Evolutionary conservation across 2,329 filamentous ascomycete genomes (phyloP), one percentile per base, ranked within the genome.

Genomic region (Alternaria ethzedia): DNA sequence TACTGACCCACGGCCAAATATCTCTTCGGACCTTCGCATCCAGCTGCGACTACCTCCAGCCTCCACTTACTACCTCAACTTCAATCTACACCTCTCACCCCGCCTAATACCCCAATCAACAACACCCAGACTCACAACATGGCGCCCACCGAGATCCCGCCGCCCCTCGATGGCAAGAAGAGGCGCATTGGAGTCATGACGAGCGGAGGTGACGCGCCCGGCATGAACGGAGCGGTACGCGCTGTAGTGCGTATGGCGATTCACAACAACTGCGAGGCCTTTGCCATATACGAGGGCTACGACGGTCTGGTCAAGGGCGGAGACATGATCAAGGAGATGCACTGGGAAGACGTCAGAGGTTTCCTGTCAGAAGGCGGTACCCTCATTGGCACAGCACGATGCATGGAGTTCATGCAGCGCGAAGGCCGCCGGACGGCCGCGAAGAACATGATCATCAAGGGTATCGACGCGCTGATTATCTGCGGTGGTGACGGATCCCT

Each of bases 391-490:
- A 98, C 96, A 44, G 96, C 96, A 60, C 88, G 96, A 67, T 97
- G 94, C 84, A 93, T 91, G 89, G 90, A 89, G 60, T 99, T 99
- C 83, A 95, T 92, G 82, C 91, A 97, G 81, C 91, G 96, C 50
- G 84, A 90, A 28, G 96, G 96, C 17, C 91, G 96, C 69, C 82
- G 97, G 64, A 87, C 85, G 57, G 96, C 93, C 2, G 96, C 96
- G 63, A 97, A 95, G 86, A 97, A 99, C 84, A 90, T 99, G 89
- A 88, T 99, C 45, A 81, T 93, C 64, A 89, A 93, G 71, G 96
- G 96, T 77, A 98, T 99, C 70, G 94, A 99, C 79, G 96, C 96
- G 57, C 86, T 99, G 73, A 91, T 99, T 74, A 96, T 99, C 78
- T 98, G 95, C 80, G 96, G 96, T 79, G 96, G 96, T 83, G 96